Evolutionary conservation across 1,139 yeast species (phyloP), one percentile per base, ranked within the genome.

Genomic region (Suhomyces bolitotheri): DNA sequence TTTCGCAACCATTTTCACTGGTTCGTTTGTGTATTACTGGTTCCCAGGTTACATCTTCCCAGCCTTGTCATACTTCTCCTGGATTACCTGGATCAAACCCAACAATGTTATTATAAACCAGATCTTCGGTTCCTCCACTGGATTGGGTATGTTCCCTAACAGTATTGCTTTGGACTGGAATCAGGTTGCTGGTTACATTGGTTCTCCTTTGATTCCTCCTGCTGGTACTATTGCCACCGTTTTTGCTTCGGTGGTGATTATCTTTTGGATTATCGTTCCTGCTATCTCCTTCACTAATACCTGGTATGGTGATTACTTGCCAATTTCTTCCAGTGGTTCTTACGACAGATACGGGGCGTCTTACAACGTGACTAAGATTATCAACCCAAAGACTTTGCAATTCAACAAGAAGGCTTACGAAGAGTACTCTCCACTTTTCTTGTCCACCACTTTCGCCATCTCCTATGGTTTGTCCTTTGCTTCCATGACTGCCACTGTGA

Each of bases 131-230:
- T 64, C 76, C 20, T 46, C 64, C 11, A 63, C 79, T 9, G 87
- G 87, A 11, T 64, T 80, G 40, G 88, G 86, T 17, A 55, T 80
- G 55, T 59, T 80, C 51, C 89, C 89, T 16, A 54, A 76, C 34
- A 32, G 32, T 32, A 61, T 76, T 2, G 54, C 56, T 7, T 61
- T 64, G 43, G 69, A 62, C 49, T 68, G 73, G 73, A 67, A 65
- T 47, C 74, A 68, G 51, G 60, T 69, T 32, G 62, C 71, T 25
- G 83, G 80, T 34, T 77, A 74, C 57, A 60, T 77, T 41, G 79
- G 81, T 11, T 74, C 83, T 16, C 87, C 90, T 8, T 68, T 83
- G 50, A 71, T 80, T 46, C 83, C 87, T 7, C 89, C 90, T 20
- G 76, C 80, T 33, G 64, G 74, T 34, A 74, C 82, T 14, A 60